Conservation (phyloP, 345 rosid genomes). For the Balakata baccata region DNA sequence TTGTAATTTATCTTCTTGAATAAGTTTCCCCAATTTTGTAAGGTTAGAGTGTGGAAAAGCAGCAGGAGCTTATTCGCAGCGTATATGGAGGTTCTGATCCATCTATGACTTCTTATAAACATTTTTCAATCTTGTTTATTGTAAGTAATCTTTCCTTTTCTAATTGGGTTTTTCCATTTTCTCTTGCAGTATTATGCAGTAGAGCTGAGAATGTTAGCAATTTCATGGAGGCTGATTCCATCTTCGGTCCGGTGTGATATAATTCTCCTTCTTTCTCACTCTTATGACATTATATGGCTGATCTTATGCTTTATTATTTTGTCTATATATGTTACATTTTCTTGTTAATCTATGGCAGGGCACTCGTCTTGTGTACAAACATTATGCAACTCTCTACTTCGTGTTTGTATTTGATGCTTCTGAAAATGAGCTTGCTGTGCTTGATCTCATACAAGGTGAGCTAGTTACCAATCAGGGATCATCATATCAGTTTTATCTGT, state of each 20-base stretch:
- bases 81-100: constrained; percentile 60
- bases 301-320: neutral
- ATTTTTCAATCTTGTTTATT: neutral
- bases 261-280: neutral
- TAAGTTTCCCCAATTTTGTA: neutral
- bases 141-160: neutral
- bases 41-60: constrained; percentile 71
- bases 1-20: neutral
- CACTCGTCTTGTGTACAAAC: constrained; percentile 81
- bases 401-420: constrained; percentile 77
- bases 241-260: constrained; percentile 73
- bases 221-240: constrained; percentile 68
- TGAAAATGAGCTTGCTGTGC: constrained; percentile 96
- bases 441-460: constrained; percentile 86
- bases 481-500: neutral
- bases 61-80: constrained; percentile 78
- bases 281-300: neutral
- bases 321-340: neutral
- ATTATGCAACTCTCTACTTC: constrained; percentile 84
- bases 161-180: constrained; percentile 16
- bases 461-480: neutral
- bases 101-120: neutral
- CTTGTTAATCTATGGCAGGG: constrained; percentile 43
- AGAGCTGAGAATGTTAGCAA: constrained; percentile 90
- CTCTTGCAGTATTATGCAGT: constrained; percentile 57